Base-by-base conservation (phyloP, 768 basidiomycete species). In the Mycena capillaripes region DNA sequence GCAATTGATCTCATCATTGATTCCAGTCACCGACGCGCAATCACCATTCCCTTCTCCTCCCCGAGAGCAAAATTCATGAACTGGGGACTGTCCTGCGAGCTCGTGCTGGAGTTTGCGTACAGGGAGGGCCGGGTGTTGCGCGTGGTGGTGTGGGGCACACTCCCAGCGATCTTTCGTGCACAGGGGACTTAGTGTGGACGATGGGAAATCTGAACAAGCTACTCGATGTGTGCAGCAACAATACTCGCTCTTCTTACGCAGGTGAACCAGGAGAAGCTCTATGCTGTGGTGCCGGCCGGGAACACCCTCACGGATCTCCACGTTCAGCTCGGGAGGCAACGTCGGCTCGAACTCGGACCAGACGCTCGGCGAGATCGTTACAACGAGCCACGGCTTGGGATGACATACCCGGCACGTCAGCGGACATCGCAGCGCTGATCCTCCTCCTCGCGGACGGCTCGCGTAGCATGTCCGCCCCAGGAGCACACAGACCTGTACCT, bases 331-430 rank as follows among this genome's bases (percentile, higher is more conserved):
- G 89, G 86, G 59, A 81, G 83, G 89, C 77, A 97, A 95, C 82
- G 87, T 98, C 75, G 98, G 98, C 34, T 98, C 97, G 27, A 98
- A 99, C 77, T 98, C 97, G 46, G 97, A 98, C 80, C 97, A 98
- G 81, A 95, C 96, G 9, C 88, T 99, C 73, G 97, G 90, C 44
- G 98, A 98, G 38, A 90, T 97, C 76, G 87, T 99, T 77, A 92
- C 96, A 19, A 99, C 96, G 8, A 97, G 96, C 1, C 98, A 99
- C 85, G 98, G 97, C 63, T 93, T 96, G 12, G 97, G 98, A 87
- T 94, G 71, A 79, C 83, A 52, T 97, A 89, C 84, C 90, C 90
- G 56, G 93, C 67, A 89, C 98, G 75, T 96, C 96, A 6, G 91
- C 91, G 25, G 89, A 93, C 74, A 95, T 96, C 59, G 84, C 89